Conservation (phyloP, 2,329 filamentous ascomycete genomes). For the Pleomassaria siparia region DNA sequence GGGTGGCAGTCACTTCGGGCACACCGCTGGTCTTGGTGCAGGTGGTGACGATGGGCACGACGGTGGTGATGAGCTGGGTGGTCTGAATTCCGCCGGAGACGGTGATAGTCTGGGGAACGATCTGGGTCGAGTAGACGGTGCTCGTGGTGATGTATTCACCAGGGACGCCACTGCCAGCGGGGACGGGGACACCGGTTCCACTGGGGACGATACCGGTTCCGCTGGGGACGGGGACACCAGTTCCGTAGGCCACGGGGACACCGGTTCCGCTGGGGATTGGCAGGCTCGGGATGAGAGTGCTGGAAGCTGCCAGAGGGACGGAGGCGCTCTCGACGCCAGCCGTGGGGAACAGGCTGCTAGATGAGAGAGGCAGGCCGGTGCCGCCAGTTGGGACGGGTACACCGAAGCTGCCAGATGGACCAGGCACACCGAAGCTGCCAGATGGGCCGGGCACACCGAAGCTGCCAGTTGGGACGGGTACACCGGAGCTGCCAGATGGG, state of each 20-base stretch:
- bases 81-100: slow-evolving; percentile 38
- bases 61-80: slow-evolving; percentile 42
- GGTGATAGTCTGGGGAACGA: slow-evolving; percentile 45
- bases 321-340: slow-evolving; percentile 6
- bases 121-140: slow-evolving; percentile 48
- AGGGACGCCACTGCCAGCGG: slow-evolving; percentile 4
- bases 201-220: not conserved
- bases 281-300: not conserved
- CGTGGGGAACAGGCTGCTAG: not conserved
- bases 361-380: slow-evolving; percentile 3
- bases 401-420: not conserved
- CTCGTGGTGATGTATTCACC: slow-evolving; percentile 42
- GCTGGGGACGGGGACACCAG: not conserved
- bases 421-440: slow-evolving; percentile 13
- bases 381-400: slow-evolving; percentile 4
- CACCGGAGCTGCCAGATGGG: not conserved
- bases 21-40: slow-evolving; percentile 35
- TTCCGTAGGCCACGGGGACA: slow-evolving; percentile 4
- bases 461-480: not conserved
- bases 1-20: slow-evolving; percentile 11
- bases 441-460: slow-evolving; percentile 3
- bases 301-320: not conserved
- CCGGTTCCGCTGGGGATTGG: slow-evolving; percentile 4
- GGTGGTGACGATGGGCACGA: slow-evolving; percentile 46
- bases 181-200: slow-evolving; percentile 6